A percentile compares a stretch with the other conserved stretches of the same genome.
phyloP scores from a whole-genome alignment of 768 basidiomycete genomes.

The Brasilioporus rufonigricans region DNA sequence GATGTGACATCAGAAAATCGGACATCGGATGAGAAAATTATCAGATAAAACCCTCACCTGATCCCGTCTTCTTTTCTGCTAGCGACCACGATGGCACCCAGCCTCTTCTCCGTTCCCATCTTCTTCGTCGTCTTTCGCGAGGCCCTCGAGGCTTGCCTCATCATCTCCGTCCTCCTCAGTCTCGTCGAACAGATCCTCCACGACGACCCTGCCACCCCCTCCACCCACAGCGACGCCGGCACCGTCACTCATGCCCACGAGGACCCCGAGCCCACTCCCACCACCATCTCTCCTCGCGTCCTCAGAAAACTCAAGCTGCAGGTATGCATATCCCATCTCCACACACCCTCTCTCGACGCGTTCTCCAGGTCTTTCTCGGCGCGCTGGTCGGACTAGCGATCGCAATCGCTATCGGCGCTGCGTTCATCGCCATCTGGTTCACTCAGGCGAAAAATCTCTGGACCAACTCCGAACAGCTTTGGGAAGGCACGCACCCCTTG shows the following conservation, averaged over 20 bases:
- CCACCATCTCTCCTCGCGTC: slow-evolving; percentile 40
- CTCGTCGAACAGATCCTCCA: slow-evolving; percentile 84
- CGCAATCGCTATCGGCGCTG: slow-evolving; percentile 81
- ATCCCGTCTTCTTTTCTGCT: neutral
- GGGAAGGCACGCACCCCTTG: slow-evolving; percentile 68
- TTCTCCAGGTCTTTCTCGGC: slow-evolving; percentile 68
- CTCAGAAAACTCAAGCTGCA: slow-evolving; percentile 70
- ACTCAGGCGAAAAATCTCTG: slow-evolving; percentile 85
- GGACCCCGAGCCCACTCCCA: slow-evolving; percentile 26
- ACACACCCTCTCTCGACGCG: neutral
- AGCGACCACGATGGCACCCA: slow-evolving; percentile 18
- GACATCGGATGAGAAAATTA: neutral
- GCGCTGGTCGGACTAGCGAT: slow-evolving; percentile 71
- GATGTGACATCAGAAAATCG: neutral
- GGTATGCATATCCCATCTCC: slow-evolving; percentile 29
- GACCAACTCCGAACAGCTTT: slow-evolving; percentile 79
- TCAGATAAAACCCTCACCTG: slow-evolving; percentile 1
- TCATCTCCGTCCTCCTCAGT: slow-evolving; percentile 87
- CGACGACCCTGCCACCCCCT: slow-evolving; percentile 13
- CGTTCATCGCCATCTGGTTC: slow-evolving; percentile 95
- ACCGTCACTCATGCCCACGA: neutral
- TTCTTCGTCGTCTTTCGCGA: slow-evolving; percentile 98
- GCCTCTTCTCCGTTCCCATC: slow-evolving; percentile 86
- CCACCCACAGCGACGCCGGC: neutral
- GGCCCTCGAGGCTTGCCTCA: slow-evolving; percentile 89